phyloP scores from a whole-genome alignment of 1,139 yeast species.

The Chernovozyma sophiae-reginae region DNA sequence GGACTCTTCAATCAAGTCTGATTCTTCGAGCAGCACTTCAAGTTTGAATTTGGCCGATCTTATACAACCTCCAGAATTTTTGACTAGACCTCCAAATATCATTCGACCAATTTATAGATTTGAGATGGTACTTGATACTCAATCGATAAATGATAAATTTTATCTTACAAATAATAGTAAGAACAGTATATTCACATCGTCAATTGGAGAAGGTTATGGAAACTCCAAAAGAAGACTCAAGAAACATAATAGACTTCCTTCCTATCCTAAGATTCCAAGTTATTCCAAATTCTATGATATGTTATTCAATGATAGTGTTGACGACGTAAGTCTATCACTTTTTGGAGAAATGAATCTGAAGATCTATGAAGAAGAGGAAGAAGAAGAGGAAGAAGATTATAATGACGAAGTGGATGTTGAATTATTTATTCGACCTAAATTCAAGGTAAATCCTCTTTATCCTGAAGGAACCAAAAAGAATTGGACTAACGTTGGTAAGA shows the following conservation, averaged over 20 bases:
- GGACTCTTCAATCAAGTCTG: conserved; percentile 26
- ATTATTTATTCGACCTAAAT: conserved; percentile 2
- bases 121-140: conserved; percentile 37
- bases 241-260: conserved; percentile 14
- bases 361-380: conserved; percentile 21
- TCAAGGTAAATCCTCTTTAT: conserved; percentile 3
- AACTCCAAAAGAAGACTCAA: neutral
- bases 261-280: conserved; percentile 30
- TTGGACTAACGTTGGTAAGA: conserved; percentile 47
- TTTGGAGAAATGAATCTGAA: conserved; percentile 8
- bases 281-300: conserved; percentile 27
- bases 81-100: conserved; percentile 43
- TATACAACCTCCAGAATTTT: conserved; percentile 44
- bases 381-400: conserved; percentile 1
- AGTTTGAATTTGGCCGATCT: conserved; percentile 5
- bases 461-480: conserved; percentile 3
- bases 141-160: conserved; percentile 30
- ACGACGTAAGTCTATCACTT: neutral
- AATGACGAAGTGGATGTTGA: conserved; percentile 12
- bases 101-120: conserved; percentile 45
- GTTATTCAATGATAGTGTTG: conserved; percentile 28
- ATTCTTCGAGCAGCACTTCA: conserved; percentile 13
- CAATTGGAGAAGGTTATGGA: neutral
- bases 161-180: neutral
- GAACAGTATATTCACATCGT: neutral